Evolutionary conservation across 306 rosid species (phyloP).

Genomic region (Castanea crenata): DNA sequence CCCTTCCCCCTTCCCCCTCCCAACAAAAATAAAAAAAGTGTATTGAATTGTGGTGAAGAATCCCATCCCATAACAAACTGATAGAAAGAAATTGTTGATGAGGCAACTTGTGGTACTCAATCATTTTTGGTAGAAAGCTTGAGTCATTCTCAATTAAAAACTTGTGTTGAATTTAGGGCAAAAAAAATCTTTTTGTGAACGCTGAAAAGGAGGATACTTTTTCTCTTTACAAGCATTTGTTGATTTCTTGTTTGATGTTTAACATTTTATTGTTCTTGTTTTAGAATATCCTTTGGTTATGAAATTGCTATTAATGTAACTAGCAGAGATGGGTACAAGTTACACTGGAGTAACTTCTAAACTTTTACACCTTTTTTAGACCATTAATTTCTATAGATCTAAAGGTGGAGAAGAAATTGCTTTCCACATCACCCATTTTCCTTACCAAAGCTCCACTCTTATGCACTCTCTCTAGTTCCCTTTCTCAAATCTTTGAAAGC

Average conservation of each 20-base stretch:
- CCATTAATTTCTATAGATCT: no score
- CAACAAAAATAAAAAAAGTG: neutral
- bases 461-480: no score
- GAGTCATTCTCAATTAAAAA: slow-evolving; percentile 3
- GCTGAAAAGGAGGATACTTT: neutral
- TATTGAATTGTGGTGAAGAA: neutral
- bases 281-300: neutral
- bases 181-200: slow-evolving; percentile 7
- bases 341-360: no score
- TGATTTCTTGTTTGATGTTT: neutral
- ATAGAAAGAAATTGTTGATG: slow-evolving; percentile 6
- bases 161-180: slow-evolving; percentile 1
- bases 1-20: no score
- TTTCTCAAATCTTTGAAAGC: no score
- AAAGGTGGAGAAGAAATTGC: no score
- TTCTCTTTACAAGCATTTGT: slow-evolving; percentile 5
- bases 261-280: neutral
- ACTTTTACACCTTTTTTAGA: no score
- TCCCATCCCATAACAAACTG: neutral
- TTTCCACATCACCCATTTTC: no score
- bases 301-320: neutral
- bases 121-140: neutral
- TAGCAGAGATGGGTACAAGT: no score
- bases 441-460: no score
- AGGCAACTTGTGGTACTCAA: neutral